Evolutionary conservation across 2,329 filamentous ascomycete species (phyloP).

Genomic region (Pyrenochaeta sp.): DNA sequence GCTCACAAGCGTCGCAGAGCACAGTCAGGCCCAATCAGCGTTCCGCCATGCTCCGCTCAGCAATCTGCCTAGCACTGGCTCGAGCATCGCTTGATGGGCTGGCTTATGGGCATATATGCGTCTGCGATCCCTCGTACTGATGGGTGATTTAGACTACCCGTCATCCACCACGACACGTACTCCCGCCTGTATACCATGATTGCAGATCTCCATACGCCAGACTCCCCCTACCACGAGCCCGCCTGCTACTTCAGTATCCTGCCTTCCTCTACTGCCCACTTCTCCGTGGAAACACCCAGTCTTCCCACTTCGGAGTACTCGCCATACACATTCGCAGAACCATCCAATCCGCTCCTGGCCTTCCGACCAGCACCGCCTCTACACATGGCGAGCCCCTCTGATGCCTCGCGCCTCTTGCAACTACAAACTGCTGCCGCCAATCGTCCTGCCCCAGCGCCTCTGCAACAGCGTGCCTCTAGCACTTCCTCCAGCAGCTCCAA

Average conservation of each 20-base stretch:
- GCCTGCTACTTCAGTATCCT: slow-evolving; percentile 47
- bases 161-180: slow-evolving; percentile 14
- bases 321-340: slow-evolving; percentile 37
- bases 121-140: slow-evolving; percentile 16
- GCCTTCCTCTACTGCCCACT: slow-evolving; percentile 37
- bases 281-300: slow-evolving; percentile 44
- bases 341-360: slow-evolving; percentile 48
- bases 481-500: slow-evolving; percentile 19
- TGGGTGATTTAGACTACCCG: slow-evolving; percentile 16
- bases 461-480: slow-evolving; percentile 28
- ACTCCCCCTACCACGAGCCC: slow-evolving; percentile 15
- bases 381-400: slow-evolving; percentile 32
- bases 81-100: slow-evolving; percentile 17
- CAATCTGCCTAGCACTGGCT: slow-evolving; percentile 8
- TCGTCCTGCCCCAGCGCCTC: slow-evolving; percentile 38
- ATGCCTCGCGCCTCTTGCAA: slow-evolving; percentile 50
- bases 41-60: slow-evolving; percentile 5
- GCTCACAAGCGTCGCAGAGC: slow-evolving; percentile 6
- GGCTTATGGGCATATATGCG: slow-evolving; percentile 20
- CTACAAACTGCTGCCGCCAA: slow-evolving; percentile 50
- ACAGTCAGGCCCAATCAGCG: slow-evolving; percentile 18
- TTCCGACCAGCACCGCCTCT: slow-evolving; percentile 24
- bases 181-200: slow-evolving; percentile 19
- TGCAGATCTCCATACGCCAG: slow-evolving; percentile 17
- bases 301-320: slow-evolving; percentile 35